A percentile compares a stretch with the other conserved stretches of the same genome.
Conservation (phyloP, 768 basidiomycete species). For the Leccinum broughii region DNA sequence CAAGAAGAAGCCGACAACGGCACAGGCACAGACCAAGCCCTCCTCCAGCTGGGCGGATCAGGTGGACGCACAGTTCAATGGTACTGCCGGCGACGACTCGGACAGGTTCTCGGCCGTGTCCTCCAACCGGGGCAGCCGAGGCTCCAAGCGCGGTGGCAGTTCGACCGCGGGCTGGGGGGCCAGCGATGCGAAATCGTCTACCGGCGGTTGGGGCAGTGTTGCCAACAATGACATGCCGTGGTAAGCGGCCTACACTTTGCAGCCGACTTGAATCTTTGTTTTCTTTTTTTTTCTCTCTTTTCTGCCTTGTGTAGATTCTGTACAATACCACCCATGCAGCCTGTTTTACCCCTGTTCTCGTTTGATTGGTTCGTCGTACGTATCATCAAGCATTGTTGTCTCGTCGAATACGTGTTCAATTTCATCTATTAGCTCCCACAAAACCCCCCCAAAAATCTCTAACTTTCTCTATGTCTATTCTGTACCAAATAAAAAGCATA, state of each 20-base stretch:
- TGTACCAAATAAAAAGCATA: neutral
- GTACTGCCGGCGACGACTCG: slow-evolving; percentile 1
- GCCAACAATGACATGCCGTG: slow-evolving; percentile 21
- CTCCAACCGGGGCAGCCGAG: slow-evolving; percentile 12
- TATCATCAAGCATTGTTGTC: neutral
- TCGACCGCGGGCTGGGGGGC: slow-evolving; percentile 13
- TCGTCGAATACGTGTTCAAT: neutral
- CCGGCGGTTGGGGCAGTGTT: slow-evolving; percentile 29
- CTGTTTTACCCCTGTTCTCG: neutral
- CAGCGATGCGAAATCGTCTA: slow-evolving; percentile 18
- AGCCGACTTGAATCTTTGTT: neutral
- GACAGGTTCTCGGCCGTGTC: slow-evolving; percentile 3
- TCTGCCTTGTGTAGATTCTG: neutral
- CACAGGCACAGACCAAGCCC: neutral
- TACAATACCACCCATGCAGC: slow-evolving; percentile 5
- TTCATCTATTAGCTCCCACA: neutral
- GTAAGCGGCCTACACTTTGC: slow-evolving; percentile 11
- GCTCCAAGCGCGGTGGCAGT: slow-evolving; percentile 11
- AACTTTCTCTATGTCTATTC: neutral
- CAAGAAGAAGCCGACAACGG: slow-evolving; percentile 8
- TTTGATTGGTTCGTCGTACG: slow-evolving; percentile 3
- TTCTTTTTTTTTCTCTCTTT: neutral
- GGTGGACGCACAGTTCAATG: slow-evolving; percentile 20
- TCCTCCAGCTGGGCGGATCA: slow-evolving; percentile 31
- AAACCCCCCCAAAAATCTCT: neutral